Conservation (phyloP, 495 filamentous ascomycete species). For the Penicillium paradoxum region DNA sequence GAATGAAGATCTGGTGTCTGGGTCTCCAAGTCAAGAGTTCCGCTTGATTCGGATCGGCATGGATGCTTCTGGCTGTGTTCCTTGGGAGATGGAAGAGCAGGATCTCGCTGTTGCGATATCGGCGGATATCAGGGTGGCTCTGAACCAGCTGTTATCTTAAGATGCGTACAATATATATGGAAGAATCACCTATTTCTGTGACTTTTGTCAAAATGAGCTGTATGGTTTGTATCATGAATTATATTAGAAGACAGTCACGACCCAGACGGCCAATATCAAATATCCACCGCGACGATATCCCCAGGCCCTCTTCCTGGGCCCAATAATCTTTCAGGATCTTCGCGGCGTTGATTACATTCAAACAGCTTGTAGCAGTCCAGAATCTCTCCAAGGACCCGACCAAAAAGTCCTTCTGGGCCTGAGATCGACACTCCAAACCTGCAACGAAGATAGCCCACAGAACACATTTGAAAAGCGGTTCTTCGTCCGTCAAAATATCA, state of each 20-base stretch:
- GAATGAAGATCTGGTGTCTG: too few relatives aligned
- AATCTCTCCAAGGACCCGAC: constrained; percentile 29
- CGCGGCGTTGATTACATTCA: constrained; percentile 35
- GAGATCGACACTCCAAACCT: constrained; percentile 41
- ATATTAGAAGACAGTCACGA: constrained; percentile 41
- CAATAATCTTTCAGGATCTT: constrained; percentile 28
- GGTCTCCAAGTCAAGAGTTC: too few relatives aligned
- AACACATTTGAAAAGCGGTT: constrained; percentile 49
- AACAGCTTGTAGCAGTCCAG: constrained; percentile 34
- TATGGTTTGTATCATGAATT: not conserved
- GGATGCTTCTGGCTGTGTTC: too few relatives aligned
- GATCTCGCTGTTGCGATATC: too few relatives aligned
- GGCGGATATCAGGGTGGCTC: too few relatives aligned
- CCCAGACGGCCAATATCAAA: constrained; percentile 33
- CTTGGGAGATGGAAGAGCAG: too few relatives aligned
- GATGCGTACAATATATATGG: too few relatives aligned
- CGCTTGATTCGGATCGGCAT: too few relatives aligned
- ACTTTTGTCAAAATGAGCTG: too few relatives aligned
- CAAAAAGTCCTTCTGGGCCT: constrained; percentile 26
- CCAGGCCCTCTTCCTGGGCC: constrained; percentile 11
- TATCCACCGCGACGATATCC: constrained; percentile 28
- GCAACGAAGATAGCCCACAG: constrained; percentile 56
- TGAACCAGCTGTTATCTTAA: too few relatives aligned
- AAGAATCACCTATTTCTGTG: too few relatives aligned
- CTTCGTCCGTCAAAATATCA: constrained; percentile 38